Evolutionary conservation across 495 filamentous ascomycete species (phyloP).

Genomic region (Paragyromitra xinjiangensis): DNA sequence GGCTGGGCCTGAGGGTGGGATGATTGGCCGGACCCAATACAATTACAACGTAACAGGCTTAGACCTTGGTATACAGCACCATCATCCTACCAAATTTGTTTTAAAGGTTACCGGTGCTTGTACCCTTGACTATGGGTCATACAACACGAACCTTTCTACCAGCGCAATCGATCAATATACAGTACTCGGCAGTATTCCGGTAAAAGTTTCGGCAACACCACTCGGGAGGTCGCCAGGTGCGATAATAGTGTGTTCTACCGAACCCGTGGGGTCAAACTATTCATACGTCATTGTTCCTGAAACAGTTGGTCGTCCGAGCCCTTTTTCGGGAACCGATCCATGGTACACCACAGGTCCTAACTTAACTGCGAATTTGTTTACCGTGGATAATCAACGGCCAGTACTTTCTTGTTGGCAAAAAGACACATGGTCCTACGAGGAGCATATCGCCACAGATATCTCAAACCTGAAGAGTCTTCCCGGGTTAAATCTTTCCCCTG

Average conservation of each 20-base stretch:
- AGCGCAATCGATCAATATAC: background rate
- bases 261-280: background rate
- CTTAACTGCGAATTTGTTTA: too few species aligned
- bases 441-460: too few species aligned
- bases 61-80: conserved; percentile 14
- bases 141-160: background rate
- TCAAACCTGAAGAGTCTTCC: too few species aligned
- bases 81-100: background rate
- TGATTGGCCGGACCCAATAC: background rate
- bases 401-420: too few species aligned
- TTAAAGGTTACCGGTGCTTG: background rate
- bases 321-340: background rate
- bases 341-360: conserved; percentile 3
- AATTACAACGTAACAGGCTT: conserved; percentile 10
- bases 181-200: background rate
- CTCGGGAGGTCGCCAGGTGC: background rate
- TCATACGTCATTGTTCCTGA: conserved; percentile 12
- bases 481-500: too few species aligned
- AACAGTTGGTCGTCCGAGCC: conserved; percentile 2
- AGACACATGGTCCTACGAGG: too few species aligned
- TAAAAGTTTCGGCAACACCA: background rate
- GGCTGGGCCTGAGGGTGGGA: background rate
- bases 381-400: too few species aligned
- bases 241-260: too few species aligned
- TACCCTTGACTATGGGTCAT: background rate